Base-by-base conservation (phyloP, 352 stramenopile species). In the Phytophthora chlamydospora region DNA sequence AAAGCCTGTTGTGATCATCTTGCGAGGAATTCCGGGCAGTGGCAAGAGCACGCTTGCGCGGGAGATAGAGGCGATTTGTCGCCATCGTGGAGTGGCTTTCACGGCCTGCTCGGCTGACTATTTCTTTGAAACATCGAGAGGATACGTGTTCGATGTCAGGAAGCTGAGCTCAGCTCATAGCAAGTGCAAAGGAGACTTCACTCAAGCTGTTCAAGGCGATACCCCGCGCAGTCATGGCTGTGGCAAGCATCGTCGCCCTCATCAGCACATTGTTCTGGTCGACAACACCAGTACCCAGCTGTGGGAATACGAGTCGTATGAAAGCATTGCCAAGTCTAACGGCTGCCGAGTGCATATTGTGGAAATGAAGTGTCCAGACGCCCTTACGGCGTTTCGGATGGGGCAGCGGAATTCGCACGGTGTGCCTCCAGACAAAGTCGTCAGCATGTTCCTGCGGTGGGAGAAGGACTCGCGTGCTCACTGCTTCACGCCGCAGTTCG, bases 271-370 rank as follows among this genome's bases (percentile, higher is more conserved):
- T 29, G 41, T 93, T 24, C n/a, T 93, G 7, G 76, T 91, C 4
- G 84, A 93, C 54, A 93, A 93, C 48, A 91, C 84, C 0, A 80
- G 80, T 51, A 90, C 83, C 2, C 80, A 88, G 51, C 49, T 44
- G 21, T 90, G 84, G 83, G 84, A 91, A 56, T 93, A 88, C 36
- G 72, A 79, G 16, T 32, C 62, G 14, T 93, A 93, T 32, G 73
- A 83, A 31, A 35, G 63, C 1, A 64, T 75, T 19, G 78, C 78
- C 0, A 64, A 27, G 9, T 67, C 50, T 10, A 48, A 48, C 33
- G 68, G 66, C 4, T 68, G 65, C 38, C 33, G 12, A 13, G 57
- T 84, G 32, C 49, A 71, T 33, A 63, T 87, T 29, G 32, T 93
- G 19, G 80, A 93, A 51, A 83, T 91, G 73, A 68, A 54, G 17